Conservation (phyloP, 768 basidiomycete genomes). For the Rhodosporidiobolus sp. region DNA sequence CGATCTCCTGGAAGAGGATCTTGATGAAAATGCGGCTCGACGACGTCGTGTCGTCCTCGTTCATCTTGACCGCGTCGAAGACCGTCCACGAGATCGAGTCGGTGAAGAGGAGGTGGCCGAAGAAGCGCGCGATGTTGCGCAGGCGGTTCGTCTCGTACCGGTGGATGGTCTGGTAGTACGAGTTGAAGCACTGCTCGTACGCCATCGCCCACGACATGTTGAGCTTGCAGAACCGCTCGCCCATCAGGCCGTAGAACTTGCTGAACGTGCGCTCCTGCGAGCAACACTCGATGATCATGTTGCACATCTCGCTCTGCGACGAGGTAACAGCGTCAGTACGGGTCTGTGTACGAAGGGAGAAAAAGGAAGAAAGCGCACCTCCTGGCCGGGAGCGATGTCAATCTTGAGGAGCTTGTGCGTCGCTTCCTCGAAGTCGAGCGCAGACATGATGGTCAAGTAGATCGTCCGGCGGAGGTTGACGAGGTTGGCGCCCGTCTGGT, state of each 20-base stretch:
- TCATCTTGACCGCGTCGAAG: conserved; percentile 80
- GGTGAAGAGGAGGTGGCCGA: conserved; percentile 81
- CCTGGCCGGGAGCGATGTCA: conserved; percentile 84
- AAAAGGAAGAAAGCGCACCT: conserved; percentile 58
- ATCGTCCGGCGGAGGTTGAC: conserved; percentile 91
- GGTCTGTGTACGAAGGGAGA: neutral
- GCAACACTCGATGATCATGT: conserved; percentile 99
- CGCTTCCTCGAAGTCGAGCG: conserved; percentile 70
- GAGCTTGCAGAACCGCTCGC: conserved; percentile 93
- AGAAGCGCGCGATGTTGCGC: conserved; percentile 94
- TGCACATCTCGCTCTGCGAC: conserved; percentile 79
- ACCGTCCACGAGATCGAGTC: conserved; percentile 88
- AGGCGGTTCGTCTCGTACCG: conserved; percentile 97
- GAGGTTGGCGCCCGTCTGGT: conserved; percentile 89
- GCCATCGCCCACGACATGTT: conserved; percentile 90
- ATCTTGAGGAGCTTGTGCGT: conserved; percentile 96
- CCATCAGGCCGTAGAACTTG: conserved; percentile 92
- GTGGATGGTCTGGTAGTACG: conserved; percentile 94
- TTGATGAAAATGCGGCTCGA: conserved; percentile 96
- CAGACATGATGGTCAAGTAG: conserved; percentile 89
- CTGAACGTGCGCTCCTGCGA: conserved; percentile 98
- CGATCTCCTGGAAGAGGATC: conserved; percentile 91
- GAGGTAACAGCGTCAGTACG: neutral
- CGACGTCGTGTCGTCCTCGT: conserved; percentile 95
- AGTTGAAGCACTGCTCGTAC: conserved; percentile 79